Evolutionary conservation across 257 asterid species (phyloP).

Genomic region (Capsicum rhomboideum): DNA sequence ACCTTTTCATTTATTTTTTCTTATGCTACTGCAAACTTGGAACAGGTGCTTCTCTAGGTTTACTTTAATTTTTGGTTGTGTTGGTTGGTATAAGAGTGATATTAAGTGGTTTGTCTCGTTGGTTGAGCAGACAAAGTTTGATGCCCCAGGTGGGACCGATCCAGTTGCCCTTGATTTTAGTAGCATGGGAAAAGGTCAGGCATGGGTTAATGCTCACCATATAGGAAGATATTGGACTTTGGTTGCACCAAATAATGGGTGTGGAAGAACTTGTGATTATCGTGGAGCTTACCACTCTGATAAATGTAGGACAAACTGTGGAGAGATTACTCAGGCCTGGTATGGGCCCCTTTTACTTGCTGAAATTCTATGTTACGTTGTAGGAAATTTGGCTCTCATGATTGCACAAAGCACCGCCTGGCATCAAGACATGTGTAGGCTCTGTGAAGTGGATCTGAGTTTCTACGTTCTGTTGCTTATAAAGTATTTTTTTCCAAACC

Average conservation of each 20-base stretch:
- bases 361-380: not conserved
- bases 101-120: not conserved
- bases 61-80: not conserved
- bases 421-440: not conserved
- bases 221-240: conserved; percentile 88
- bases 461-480: not conserved
- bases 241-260: conserved; percentile 66
- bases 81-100: not conserved
- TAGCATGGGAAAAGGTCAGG: conserved; percentile 93
- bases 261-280: conserved; percentile 56
- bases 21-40: not conserved
- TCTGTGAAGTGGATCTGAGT: not conserved
- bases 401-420: not conserved
- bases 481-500: not conserved
- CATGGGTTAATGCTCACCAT: conserved; percentile 88
- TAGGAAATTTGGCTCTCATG: not conserved
- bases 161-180: conserved; percentile 65
- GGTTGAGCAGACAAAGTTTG: conserved; percentile 56
- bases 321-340: conserved; percentile 86
- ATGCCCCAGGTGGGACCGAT: conserved; percentile 55
- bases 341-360: conserved; percentile 11
- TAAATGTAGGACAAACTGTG: conserved; percentile 76
- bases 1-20: not conserved
- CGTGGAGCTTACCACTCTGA: conserved; percentile 66
- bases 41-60: not conserved